A percentile compares a stretch with the other conserved stretches of the same genome.
These are phyloP conservation scores for Trypethelium eluteriae DNA, from an alignment of 495 filamentous ascomycete genomes.

Conservation along the genomic window DNA sequence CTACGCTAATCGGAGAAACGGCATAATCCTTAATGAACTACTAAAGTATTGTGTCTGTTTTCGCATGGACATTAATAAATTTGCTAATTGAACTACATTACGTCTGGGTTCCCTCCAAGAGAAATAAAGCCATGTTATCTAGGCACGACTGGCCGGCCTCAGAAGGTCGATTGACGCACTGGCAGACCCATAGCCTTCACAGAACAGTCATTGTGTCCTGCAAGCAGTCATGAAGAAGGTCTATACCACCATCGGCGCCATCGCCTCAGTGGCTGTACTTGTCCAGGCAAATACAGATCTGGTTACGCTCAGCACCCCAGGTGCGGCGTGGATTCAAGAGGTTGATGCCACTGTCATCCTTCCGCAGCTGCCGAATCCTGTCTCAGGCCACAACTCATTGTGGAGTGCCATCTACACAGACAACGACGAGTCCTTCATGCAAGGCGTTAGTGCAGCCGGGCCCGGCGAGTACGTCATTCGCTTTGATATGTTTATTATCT, in stretches of 20 bases:
- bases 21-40: neutral
- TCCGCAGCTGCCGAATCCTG: constrained; percentile 3
- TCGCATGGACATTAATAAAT: constrained; percentile 1
- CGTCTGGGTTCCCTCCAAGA: neutral
- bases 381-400: constrained; percentile 4
- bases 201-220: neutral
- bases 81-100: neutral
- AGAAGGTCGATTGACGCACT: neutral
- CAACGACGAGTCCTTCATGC: constrained; percentile 8
- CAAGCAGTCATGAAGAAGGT: neutral
- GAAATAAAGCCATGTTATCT: neutral
- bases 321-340: neutral
- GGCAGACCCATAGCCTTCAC: neutral
- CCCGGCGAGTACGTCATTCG: constrained; percentile 8
- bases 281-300: constrained; percentile 10
- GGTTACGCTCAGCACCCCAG: constrained; percentile 1
- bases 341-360: constrained; percentile 6
- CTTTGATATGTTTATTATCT: neutral
- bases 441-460: constrained; percentile 1
- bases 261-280: constrained; percentile 1
- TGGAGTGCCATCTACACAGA: constrained; percentile 8
- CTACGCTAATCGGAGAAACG: neutral
- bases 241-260: constrained; percentile 1
- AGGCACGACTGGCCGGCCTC: neutral
- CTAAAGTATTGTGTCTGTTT: neutral